Base-by-base conservation (phyloP, 441 rosid species). In the Mallotus japonicus region DNA sequence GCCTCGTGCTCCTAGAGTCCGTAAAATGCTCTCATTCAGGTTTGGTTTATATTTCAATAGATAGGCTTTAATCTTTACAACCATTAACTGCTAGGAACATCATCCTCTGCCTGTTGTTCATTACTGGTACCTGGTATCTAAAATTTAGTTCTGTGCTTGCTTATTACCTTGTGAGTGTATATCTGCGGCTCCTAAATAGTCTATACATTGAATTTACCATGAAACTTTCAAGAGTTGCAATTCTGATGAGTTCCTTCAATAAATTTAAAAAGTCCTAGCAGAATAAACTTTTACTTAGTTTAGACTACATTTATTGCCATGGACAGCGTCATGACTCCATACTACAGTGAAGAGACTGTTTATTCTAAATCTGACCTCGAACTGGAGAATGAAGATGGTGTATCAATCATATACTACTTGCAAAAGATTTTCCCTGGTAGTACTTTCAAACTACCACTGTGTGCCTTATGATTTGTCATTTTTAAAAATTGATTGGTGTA, bases 1-100 rank as follows among this genome's bases (percentile, higher is more conserved):
- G 95, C 99, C 98, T 10, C 92, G 92, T 73, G 89, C 99, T 83
- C 98, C 99, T 70, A 84, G 87, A 57, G 99, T 95, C 80, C 95
- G 92, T 68, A 90, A 89, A 80, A 95, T 93, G 99, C 94, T 95
- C 74, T 95, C 99, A 56, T 95, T 95, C 91, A 96, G 98, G 99
- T 93, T 16, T 59, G 73, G 65, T 73, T 60, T 78, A 40, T 62
- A 54, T 28, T 75, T 73, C 46, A 44, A 46, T 69, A 19, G 40
- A 57, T 70, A 9, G 54, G 47, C 24, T 20, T 53, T 8, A 37
- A 54, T 42, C 37, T 55, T 62, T 63, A 49, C 65, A 44, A 65
- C 63, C 69, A 54, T 74, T 28, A 11, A 65, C 66, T 13, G 65
- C 40, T 37, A 37, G 40, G 40, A 37, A 37, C 37, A 34, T 34